phyloP scores from a whole-genome alignment of 75 land plant species.

The Pinus taeda region DNA sequence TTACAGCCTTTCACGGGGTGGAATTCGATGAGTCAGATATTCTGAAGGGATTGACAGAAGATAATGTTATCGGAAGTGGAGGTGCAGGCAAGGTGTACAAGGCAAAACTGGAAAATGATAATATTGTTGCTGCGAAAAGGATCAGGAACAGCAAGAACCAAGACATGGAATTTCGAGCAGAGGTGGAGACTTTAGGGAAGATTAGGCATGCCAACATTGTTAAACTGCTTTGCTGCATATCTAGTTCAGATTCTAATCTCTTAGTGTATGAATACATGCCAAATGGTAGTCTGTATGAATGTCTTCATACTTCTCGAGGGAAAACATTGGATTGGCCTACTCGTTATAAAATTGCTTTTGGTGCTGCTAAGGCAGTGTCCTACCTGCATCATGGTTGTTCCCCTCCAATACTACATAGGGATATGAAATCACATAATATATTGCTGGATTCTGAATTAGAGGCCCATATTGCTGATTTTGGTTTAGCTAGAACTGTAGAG shows the following conservation, averaged over 20 bases:
- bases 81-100: slow-evolving; percentile 75
- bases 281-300: slow-evolving; percentile 66
- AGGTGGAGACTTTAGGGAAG: slow-evolving; percentile 56
- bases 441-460: slow-evolving; percentile 44
- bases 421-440: slow-evolving; percentile 73
- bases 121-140: slow-evolving; percentile 55
- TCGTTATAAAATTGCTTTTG: slow-evolving; percentile 51
- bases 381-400: slow-evolving; percentile 73
- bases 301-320: slow-evolving; percentile 44
- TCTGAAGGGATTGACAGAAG: slow-evolving; percentile 36
- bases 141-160: slow-evolving; percentile 16
- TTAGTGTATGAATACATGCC: slow-evolving; percentile 30
- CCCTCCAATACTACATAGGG: slow-evolving; percentile 63
- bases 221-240: slow-evolving; percentile 72
- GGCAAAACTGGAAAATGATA: not conserved
- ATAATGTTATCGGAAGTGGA: slow-evolving; percentile 69
- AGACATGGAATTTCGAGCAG: slow-evolving; percentile 50
- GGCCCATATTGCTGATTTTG: slow-evolving; percentile 65
- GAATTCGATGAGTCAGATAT: slow-evolving; percentile 54
- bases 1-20: slow-evolving; percentile 69
- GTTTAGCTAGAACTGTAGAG: slow-evolving; percentile 44
- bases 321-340: slow-evolving; percentile 46
- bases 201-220: slow-evolving; percentile 78
- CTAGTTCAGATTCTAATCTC: slow-evolving; percentile 45
- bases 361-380: slow-evolving; percentile 50